Conservation (phyloP, 257 asterid genomes). For the Solanum gracilifrons region DNA sequence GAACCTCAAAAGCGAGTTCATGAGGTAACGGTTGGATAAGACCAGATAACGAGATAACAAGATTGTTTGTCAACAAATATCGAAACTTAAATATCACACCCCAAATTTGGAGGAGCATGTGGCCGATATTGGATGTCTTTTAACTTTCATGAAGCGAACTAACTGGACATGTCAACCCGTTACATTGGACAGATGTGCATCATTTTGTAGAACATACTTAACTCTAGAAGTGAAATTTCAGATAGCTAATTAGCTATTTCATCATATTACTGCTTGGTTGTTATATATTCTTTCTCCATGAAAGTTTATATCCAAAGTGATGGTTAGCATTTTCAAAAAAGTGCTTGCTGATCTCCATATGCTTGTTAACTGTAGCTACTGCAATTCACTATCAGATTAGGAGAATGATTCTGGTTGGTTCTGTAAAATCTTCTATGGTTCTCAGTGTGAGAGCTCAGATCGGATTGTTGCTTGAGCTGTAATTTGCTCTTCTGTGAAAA, state of each 20-base stretch:
- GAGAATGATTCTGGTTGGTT: neutral
- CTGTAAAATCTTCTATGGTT: neutral
- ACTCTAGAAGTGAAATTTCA: neutral
- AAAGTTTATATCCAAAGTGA: neutral
- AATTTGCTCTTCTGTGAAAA: neutral
- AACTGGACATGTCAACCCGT: neutral
- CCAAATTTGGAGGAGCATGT: neutral
- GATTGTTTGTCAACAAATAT: neutral
- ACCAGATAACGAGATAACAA: neutral
- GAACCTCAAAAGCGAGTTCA: neutral
- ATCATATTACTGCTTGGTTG: neutral
- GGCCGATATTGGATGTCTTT: neutral
- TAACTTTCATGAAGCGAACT: neutral
- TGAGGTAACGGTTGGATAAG: neutral
- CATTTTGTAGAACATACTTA: neutral
- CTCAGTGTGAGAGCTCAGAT: neutral
- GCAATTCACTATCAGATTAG: neutral
- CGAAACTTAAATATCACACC: neutral
- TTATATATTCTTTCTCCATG: neutral
- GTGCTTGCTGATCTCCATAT: neutral
- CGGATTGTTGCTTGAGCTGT: neutral
- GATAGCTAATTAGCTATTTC: neutral
- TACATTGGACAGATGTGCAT: neutral
- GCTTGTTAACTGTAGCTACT: neutral
- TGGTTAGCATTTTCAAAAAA: neutral